Evolutionary conservation across 352 stramenopile species (phyloP).

Genomic region (Globisporangium nunn): DNA sequence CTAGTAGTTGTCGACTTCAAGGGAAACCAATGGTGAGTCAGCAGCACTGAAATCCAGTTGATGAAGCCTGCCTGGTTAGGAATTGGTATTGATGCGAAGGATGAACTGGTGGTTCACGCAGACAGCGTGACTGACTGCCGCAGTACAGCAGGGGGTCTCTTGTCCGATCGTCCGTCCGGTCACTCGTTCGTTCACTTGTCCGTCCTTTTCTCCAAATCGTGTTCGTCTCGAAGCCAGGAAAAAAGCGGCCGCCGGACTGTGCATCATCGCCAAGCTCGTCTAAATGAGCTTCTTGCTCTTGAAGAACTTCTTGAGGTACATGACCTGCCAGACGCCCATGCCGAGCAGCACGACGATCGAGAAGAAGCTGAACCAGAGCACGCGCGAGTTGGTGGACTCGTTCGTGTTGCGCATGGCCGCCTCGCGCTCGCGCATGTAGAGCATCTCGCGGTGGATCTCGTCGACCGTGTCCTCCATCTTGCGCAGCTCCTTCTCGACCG

Average conservation of each 20-base stretch:
- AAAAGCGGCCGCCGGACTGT: too few species aligned
- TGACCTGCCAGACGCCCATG: conserved; percentile 84
- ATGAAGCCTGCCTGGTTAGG: too few species aligned
- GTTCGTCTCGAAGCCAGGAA: too few species aligned
- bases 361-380: conserved; percentile 89
- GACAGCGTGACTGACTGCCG: too few species aligned
- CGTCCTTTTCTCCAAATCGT: background rate
- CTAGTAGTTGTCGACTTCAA: too few species aligned
- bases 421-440: conserved; percentile 87
- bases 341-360: conserved; percentile 80
- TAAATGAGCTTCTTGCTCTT: conserved; percentile 92
- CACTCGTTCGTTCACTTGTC: too few species aligned
- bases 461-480: conserved; percentile 88
- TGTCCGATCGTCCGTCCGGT: too few species aligned
- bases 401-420: conserved; percentile 85
- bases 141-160: too few species aligned
- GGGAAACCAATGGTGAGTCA: too few species aligned
- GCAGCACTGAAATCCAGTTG: too few species aligned
- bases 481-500: conserved; percentile 81
- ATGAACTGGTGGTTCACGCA: too few species aligned
- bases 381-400: conserved; percentile 84
- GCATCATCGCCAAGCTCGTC: background rate
- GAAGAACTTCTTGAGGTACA: conserved; percentile 91
- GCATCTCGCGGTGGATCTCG: conserved; percentile 87
- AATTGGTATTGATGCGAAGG: too few species aligned